Base-by-base conservation (phyloP, 2,329 filamentous ascomycete species). In the Dactylellina sp. region DNA sequence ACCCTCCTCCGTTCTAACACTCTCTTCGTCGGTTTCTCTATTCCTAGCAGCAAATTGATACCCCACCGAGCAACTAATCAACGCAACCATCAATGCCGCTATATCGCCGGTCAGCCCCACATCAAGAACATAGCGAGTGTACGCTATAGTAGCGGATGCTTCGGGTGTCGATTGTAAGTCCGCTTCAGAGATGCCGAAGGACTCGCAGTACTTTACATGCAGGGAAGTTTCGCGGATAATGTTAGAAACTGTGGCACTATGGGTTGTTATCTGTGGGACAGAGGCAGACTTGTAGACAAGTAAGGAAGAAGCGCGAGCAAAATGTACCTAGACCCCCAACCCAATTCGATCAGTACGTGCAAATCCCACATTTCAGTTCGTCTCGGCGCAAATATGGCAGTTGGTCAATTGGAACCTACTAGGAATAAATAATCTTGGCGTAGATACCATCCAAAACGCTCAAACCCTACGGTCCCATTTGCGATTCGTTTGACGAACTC, bases 351-450 rank as follows among this genome's bases (percentile, higher is more conserved):
- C n/a, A n/a, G n/a, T n/a, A n/a, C n/a, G 12, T 35, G 32, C 12
- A 35, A 40, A 49, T 28, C 16, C 18, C 18, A 20, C 18, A 25
- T 20, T 50, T 47, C n/a, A 11, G 11, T 14, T n/a, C n/a, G 6
- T 28, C 6, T 6, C 24, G 2, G 12, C 46, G 22, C 28, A 20
- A 40, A 18, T 20, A 2, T 35, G 28, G 7, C 12, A 6, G 24
- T 52, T 11, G 5, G 20, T 14, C 16, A n/a, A 14, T 24, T 7
- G 7, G n/a, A 4, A 79, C 84, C 44, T 78, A 95, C 91, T 46
- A 97, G 83, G 79, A 95, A 98, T 2, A 97, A 84, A 79, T 97
- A 97, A 79, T 98, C 94, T 78, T 98, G 94, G 7, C 95, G 86
- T 64, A 98, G 87, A 80, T 97, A 98, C 40, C 90, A 86, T 80